phyloP scores from a whole-genome alignment of 31 red algal species.

The Odonthalia washingtoniensis region DNA sequence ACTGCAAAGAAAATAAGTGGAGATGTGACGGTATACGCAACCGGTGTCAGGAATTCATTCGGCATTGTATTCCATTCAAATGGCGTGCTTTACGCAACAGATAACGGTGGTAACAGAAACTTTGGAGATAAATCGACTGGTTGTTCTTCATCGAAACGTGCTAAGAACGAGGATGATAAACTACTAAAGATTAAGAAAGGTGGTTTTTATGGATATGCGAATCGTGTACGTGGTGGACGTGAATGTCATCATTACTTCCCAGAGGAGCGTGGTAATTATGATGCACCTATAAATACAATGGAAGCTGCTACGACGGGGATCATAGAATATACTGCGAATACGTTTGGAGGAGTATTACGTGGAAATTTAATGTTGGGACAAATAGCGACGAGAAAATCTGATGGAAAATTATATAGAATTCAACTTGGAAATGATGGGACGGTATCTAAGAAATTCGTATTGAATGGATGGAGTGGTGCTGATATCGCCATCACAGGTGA shows the following conservation, averaged over 20 bases:
- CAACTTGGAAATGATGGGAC: conserved; percentile 27
- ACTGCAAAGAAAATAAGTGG: conserved; percentile 55
- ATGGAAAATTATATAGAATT: conserved; percentile 48
- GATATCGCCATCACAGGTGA: conserved; percentile 40
- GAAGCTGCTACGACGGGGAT: conserved; percentile 68
- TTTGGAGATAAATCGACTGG: conserved; percentile 51
- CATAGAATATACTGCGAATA: conserved; percentile 67
- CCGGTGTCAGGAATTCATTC: conserved; percentile 67
- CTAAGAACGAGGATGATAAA: conserved; percentile 41
- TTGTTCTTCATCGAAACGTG: conserved; percentile 30
- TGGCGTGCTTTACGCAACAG: conserved; percentile 55
- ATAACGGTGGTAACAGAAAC: conserved; percentile 72
- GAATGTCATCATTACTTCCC: neutral
- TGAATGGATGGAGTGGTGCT: conserved; percentile 40
- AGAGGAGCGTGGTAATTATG: conserved; percentile 28
- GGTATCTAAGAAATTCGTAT: conserved; percentile 27
- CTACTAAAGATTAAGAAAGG: conserved; percentile 46
- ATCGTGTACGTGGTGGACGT: conserved; percentile 40
- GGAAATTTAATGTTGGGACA: conserved; percentile 63
- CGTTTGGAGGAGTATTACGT: conserved; percentile 69
- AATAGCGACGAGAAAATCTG: conserved; percentile 45
- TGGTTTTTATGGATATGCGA: conserved; percentile 65
- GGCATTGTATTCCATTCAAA: conserved; percentile 58
- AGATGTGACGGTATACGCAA: conserved; percentile 49
- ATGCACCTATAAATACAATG: conserved; percentile 37